Percentiles rank a stretch among this genome's conserved stretches.
Evolutionary conservation across 305 asterid genomes (phyloP).

Genomic region (Fraxinus velutina): DNA sequence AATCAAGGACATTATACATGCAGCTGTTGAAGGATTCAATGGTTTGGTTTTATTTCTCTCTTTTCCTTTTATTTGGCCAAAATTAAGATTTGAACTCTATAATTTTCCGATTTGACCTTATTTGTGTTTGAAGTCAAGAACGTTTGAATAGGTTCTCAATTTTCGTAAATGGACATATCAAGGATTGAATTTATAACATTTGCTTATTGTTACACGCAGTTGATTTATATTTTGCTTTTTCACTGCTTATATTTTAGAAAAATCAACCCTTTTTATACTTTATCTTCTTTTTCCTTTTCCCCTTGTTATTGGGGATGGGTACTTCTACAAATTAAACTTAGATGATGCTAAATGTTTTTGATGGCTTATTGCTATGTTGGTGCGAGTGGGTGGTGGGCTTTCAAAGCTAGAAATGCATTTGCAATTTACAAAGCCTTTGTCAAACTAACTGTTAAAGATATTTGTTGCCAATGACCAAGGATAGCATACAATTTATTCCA

Average conservation of each 20-base stretch:
- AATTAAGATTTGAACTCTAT: not conserved
- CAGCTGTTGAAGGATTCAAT: slow-evolving; percentile 83
- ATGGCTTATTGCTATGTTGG: not conserved
- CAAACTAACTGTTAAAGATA: not conserved
- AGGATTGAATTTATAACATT: not conserved
- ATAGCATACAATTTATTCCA: not conserved
- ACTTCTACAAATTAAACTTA: not conserved
- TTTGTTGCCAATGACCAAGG: not conserved
- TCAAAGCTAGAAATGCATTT: not conserved
- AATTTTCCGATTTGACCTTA: not conserved
- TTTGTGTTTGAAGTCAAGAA: not conserved
- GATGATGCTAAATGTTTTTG: not conserved
- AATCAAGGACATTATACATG: slow-evolving; percentile 63
- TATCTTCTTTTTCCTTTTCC: not conserved
- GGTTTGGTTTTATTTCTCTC: slow-evolving; percentile 36
- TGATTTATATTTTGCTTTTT: not conserved
- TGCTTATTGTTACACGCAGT: not conserved
- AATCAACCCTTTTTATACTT: not conserved
- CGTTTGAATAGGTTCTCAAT: not conserved
- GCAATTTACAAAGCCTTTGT: not conserved
- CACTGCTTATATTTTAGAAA: not conserved
- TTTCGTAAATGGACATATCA: not conserved
- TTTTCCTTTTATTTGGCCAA: not conserved
- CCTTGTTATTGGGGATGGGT: not conserved
- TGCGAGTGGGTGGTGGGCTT: not conserved